phyloP scores from a whole-genome alignment of 2,329 filamentous ascomycete species.

The Onygenales sp. region DNA sequence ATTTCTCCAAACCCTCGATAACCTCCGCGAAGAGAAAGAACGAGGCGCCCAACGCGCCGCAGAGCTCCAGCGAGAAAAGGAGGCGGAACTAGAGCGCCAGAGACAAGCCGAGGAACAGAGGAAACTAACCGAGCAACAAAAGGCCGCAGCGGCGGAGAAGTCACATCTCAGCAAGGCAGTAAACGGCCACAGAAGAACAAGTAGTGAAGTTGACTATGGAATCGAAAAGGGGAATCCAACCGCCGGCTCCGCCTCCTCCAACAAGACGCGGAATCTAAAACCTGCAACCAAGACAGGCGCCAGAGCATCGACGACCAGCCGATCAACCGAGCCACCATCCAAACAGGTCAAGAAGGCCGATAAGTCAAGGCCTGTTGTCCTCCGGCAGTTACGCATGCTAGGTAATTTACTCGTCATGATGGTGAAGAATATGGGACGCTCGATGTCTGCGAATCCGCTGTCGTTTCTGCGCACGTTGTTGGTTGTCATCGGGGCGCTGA shows the following conservation, averaged over 20 bases:
- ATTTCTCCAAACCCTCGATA: slow-evolving; percentile 77
- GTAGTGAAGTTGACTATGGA: slow-evolving; percentile 59
- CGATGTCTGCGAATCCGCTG: slow-evolving; percentile 46
- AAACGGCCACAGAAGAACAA: slow-evolving; percentile 43
- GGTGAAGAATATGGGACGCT: slow-evolving; percentile 41
- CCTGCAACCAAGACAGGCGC: slow-evolving; percentile 13
- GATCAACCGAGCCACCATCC: slow-evolving; percentile 18
- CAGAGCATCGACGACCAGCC: slow-evolving; percentile 17
- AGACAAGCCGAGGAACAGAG: slow-evolving; percentile 26
- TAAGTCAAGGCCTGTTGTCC: slow-evolving; percentile 21
- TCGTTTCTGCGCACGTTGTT: slow-evolving; percentile 55
- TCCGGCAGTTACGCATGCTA: slow-evolving; percentile 33
- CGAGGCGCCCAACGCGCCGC: slow-evolving; percentile 56
- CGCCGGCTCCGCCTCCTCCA: slow-evolving; percentile 18
- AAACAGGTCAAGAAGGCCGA: slow-evolving; percentile 30
- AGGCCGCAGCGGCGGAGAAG: slow-evolving; percentile 15
- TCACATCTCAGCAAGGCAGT: slow-evolving; percentile 25
- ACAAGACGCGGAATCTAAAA: slow-evolving; percentile 17
- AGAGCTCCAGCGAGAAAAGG: slow-evolving; percentile 53
- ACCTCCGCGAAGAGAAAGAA: slow-evolving; percentile 72
- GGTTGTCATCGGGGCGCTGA: slow-evolving; percentile 68
- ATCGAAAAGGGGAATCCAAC: slow-evolving; percentile 48
- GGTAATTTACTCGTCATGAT: slow-evolving; percentile 40
- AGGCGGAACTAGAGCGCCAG: slow-evolving; percentile 44
- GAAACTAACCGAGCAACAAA: slow-evolving; percentile 24